Base-by-base conservation (phyloP, 1,284 basidiomycete species). In the Melanopsichium pennsylvanicum region DNA sequence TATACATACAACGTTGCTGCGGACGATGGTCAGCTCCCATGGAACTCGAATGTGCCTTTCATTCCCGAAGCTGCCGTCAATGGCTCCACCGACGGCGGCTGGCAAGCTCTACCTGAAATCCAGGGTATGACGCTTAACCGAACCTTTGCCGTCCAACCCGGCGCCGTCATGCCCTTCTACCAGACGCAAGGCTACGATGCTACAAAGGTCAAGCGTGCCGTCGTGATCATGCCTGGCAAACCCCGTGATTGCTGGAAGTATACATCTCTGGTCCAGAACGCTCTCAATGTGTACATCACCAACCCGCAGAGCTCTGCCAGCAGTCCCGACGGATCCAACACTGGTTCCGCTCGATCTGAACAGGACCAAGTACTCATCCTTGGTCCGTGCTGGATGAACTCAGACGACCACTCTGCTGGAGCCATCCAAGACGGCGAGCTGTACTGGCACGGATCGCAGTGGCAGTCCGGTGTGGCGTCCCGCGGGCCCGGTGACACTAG, bases 61-160 rank as follows among this genome's bases (percentile, higher is more conserved):
- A 33, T 56, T 13, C 33, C 49, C 23, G 70, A 61, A 43, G 71
- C 74, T 2, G 55, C 33, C 13, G 72, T 76, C 19, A 47, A 64
- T 13, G 66, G 69, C 13, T 52, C 34, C 29, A 37, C 48, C 4
- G 51, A 57, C 8, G 55, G 44, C 5, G 92, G 93, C 1, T 81
- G 75, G 70, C 5, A 57, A 10, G 47, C 32, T 2, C 33, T 81
- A 1, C 78, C 79, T 2, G 26, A 51, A 0, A 43, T 79, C 9
- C 23, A 40, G 4, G 63, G 47, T 12, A 80, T 79, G 56, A 51
- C 58, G 21, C 50, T 81, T 29, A 74, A 78, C 63, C 55, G 67
- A 12, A 68, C 74, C 5, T 40, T 48, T 21, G 59, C 61, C 5
- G 46, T 71, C 11, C 29, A 19, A 15, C 48, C 58, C 1, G 48